Base-by-base conservation (phyloP, 2,329 filamentous ascomycete species). In the Incumbomyces lentus region DNA sequence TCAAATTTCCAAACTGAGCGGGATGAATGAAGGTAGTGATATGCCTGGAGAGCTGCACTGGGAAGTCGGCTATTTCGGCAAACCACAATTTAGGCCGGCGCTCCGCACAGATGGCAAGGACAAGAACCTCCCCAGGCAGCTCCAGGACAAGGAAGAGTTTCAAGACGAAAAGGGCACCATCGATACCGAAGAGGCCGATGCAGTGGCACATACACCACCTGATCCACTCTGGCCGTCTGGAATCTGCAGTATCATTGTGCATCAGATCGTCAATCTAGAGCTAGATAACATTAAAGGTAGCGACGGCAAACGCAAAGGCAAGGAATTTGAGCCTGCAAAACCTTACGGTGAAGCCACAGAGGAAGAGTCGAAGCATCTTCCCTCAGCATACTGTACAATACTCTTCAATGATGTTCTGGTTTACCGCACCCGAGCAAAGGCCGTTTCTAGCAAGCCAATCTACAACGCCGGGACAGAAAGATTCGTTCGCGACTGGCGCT, bases 211-310 rank as follows among this genome's bases (percentile, higher is more conserved):
- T 60, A 96, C 89, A 0, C 92, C 92, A 5, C 90, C 90, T 0
- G 90, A 96, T 62, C 90, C 90, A n/a, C 74, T 95, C 6, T 96
- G 88, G 87, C 92, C 90, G 1, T 93, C 84, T 56, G 92, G 92
- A 48, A 73, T 98, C 16, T 81, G 90, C 60, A 88, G 83, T 57
- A 67, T 96, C 32, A 75, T 96, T 36, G 75, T 96, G 19, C 90
- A 96, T 60, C 90, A 96, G 63, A 94, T 96, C 54, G 89, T 95
- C 55, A 94, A 92, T 51, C 75, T 98, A 7, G 88, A 95, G 64
- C 72, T 95, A n/a, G 81, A 85, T 49, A 90, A 95, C 55, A 78
- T 94, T 62, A 87, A 92, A 60, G 90, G 90, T 1, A 92, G 82
- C 11, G 68, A 81, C 6, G 86, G 88, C 4, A 89, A 84, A 58